Percentiles rank a stretch among this genome's conserved stretches.
Evolutionary conservation across 2,329 filamentous ascomycete species (phyloP).

Genomic region (Hysterium pulicare): DNA sequence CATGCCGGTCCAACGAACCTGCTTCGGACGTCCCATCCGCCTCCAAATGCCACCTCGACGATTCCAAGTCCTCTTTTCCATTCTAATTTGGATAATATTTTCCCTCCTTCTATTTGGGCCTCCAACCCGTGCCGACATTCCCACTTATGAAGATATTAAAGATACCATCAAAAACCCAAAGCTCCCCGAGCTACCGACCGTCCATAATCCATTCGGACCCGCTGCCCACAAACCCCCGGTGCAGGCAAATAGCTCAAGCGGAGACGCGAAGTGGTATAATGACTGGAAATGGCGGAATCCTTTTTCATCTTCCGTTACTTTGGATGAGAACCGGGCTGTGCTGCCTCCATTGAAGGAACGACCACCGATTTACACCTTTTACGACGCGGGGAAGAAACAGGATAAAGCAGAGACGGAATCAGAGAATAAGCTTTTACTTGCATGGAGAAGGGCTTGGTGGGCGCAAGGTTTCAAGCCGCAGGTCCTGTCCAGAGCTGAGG

Average conservation of each 20-base stretch:
- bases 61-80: slow-evolving; percentile 43
- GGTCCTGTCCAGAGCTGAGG: slow-evolving; percentile 75
- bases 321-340: slow-evolving; percentile 79
- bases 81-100: slow-evolving; percentile 31
- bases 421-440: slow-evolving; percentile 74
- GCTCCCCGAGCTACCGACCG: slow-evolving; percentile 29
- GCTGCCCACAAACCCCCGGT: slow-evolving; percentile 67
- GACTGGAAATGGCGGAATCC: slow-evolving; percentile 89
- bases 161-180: slow-evolving; percentile 41
- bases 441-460: slow-evolving; percentile 95
- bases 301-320: slow-evolving; percentile 75
- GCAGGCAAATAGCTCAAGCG: slow-evolving; percentile 74
- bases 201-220: slow-evolving; percentile 64
- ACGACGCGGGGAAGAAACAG: slow-evolving; percentile 66
- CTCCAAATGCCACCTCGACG: slow-evolving; percentile 44
- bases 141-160: slow-evolving; percentile 31
- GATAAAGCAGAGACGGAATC: slow-evolving; percentile 64
- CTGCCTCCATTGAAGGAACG: slow-evolving; percentile 72
- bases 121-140: slow-evolving; percentile 34
- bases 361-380: slow-evolving; percentile 84
- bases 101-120: slow-evolving; percentile 38
- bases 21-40: slow-evolving; percentile 29
- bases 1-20: slow-evolving; percentile 34
- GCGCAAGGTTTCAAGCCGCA: slow-evolving; percentile 85
- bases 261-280: slow-evolving; percentile 78